Percentiles rank a stretch among this genome's conserved stretches.
These are phyloP conservation scores for Ascochyta lentis DNA, from an alignment of 2,329 filamentous ascomycete species.

Conservation along the genomic window DNA sequence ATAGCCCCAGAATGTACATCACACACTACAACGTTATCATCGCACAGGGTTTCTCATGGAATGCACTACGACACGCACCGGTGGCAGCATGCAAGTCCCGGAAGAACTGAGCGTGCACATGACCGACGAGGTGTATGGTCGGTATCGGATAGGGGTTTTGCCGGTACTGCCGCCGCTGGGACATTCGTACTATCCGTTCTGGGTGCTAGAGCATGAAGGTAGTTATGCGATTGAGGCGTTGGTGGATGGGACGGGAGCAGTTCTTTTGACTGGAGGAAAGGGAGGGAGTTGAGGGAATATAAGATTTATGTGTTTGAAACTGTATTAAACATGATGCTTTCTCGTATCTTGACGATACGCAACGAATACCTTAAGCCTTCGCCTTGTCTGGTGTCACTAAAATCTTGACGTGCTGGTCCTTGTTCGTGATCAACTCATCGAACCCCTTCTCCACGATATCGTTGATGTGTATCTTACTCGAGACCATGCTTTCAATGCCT, in stretches of 20 bases:
- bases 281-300: too few relatives aligned
- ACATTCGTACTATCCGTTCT: neutral
- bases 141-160: neutral
- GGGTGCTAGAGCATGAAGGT: neutral
- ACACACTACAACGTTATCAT: neutral
- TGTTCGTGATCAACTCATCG: constrained; percentile 40
- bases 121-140: neutral
- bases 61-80: neutral
- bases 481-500: constrained; percentile 43
- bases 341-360: too few relatives aligned
- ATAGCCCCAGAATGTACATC: neutral
- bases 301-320: too few relatives aligned
- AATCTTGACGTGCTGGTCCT: constrained; percentile 48
- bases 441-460: constrained; percentile 42
- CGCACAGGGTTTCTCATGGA: too few relatives aligned
- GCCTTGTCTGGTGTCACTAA: constrained; percentile 40
- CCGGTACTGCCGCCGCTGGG: neutral
- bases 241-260: neutral
- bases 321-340: too few relatives aligned
- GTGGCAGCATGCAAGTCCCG: neutral
- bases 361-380: neutral
- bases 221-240: neutral
- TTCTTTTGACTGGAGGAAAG: neutral
- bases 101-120: neutral
- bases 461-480: constrained; percentile 41